Conservation (phyloP, 2,329 filamentous ascomycete species). For the Pseudocercospora musae region DNA sequence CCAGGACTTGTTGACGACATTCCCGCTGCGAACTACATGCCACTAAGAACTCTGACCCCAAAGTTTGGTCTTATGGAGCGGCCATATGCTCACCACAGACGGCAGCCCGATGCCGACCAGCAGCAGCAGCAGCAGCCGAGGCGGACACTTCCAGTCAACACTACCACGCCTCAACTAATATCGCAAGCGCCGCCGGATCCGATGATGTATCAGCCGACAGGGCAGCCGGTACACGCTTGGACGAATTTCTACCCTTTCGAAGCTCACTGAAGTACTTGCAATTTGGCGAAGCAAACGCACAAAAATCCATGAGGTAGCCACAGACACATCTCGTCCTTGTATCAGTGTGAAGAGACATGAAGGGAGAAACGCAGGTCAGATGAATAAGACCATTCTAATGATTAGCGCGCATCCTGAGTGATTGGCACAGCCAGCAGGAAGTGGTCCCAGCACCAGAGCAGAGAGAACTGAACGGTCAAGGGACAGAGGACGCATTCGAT, state of each 20-base stretch:
- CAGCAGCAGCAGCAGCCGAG: neutral
- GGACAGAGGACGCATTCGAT: neutral
- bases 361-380: neutral
- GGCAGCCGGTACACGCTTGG: neutral
- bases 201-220: neutral
- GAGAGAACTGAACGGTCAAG: neutral
- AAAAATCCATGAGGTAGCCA: neutral
- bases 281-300: neutral
- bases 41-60: slow-evolving; percentile 16
- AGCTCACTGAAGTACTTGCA: neutral
- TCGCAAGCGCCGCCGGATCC: neutral
- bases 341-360: neutral
- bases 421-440: neutral
- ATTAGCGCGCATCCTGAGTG: neutral
- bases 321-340: neutral
- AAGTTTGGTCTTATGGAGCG: slow-evolving; percentile 17
- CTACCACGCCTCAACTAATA: neutral
- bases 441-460: neutral
- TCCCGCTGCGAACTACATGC: slow-evolving; percentile 23
- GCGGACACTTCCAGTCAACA: neutral
- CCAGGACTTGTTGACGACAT: slow-evolving; percentile 21
- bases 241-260: neutral
- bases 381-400: neutral
- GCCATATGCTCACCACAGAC: neutral
- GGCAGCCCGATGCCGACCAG: neutral